These are phyloP conservation scores for Heritiera fomes DNA, from an alignment of 345 rosid species.

Conservation along the genomic window DNA sequence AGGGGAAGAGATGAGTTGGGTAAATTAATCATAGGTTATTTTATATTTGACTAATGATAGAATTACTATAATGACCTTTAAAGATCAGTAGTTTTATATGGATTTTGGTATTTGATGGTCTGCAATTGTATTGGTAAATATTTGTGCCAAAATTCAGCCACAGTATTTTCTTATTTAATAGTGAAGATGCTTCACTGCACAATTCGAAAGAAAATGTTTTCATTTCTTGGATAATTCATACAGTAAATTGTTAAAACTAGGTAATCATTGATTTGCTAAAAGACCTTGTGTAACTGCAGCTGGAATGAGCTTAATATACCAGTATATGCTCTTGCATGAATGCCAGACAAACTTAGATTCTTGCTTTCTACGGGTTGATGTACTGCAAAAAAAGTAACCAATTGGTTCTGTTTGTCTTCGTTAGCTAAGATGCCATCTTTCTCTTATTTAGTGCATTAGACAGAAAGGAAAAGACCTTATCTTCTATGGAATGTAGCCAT, in stretches of 20 bases:
- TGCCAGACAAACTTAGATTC: background rate
- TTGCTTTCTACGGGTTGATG: background rate
- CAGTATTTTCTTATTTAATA: background rate
- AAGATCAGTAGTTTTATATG: background rate
- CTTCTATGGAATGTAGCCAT: background rate
- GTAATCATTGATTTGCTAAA: background rate
- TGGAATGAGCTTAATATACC: background rate
- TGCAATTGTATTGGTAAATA: background rate
- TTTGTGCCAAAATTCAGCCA: background rate
- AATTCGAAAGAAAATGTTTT: background rate
- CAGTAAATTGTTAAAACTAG: background rate
- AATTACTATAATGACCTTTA: background rate
- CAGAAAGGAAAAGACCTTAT: background rate
- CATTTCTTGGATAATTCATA: background rate
- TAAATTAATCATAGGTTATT: background rate
- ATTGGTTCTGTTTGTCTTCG: background rate
- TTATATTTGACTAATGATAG: background rate
- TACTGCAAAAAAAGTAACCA: background rate
- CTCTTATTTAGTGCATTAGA: background rate
- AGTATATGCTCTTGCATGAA: background rate
- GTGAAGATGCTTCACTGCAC: background rate
- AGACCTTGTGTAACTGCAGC: background rate
- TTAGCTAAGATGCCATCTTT: background rate
- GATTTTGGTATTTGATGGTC: constrained; percentile 1
- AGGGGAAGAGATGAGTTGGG: background rate